Conservation (phyloP, 305 asterid genomes). For the Fraxinus paxiana region DNA sequence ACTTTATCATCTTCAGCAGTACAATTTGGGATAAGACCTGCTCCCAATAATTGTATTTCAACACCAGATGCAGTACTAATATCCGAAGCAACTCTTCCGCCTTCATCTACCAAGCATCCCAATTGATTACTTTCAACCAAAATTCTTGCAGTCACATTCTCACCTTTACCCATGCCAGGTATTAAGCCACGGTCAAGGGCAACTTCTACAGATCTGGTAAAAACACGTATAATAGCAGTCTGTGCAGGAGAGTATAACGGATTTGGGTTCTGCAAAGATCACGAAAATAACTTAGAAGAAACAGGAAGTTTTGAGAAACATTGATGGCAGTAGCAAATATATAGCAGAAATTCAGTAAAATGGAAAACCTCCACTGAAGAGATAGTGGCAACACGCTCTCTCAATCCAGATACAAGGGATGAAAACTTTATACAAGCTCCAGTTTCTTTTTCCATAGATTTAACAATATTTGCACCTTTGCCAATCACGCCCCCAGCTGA, state of each 20-base stretch:
- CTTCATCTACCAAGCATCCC: constrained; percentile 38
- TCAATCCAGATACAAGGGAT: constrained; percentile 39
- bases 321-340: not conserved
- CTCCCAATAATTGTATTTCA: constrained; percentile 38
- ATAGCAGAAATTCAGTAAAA: constrained; percentile 17
- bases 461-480: constrained; percentile 42
- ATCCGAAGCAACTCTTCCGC: constrained; percentile 43
- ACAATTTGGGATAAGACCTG: constrained; percentile 30
- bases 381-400: constrained; percentile 52
- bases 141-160: constrained; percentile 40
- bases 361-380: constrained; percentile 47
- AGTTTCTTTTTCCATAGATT: constrained; percentile 50
- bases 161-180: constrained; percentile 23
- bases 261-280: constrained; percentile 37
- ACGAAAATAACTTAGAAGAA: constrained; percentile 19
- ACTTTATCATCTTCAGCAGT: constrained; percentile 37
- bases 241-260: constrained; percentile 50
- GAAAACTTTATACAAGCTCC: constrained; percentile 54
- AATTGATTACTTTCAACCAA: constrained; percentile 42
- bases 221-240: constrained; percentile 47
- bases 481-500: constrained; percentile 59
- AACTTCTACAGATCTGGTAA: constrained; percentile 47
- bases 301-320: not conserved
- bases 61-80: constrained; percentile 39
- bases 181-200: constrained; percentile 27